Evolutionary conservation across 2,329 filamentous ascomycete genomes (phyloP), one percentile per base, ranked within the genome.

Genomic region (Colletotrichum somersetense): DNA sequence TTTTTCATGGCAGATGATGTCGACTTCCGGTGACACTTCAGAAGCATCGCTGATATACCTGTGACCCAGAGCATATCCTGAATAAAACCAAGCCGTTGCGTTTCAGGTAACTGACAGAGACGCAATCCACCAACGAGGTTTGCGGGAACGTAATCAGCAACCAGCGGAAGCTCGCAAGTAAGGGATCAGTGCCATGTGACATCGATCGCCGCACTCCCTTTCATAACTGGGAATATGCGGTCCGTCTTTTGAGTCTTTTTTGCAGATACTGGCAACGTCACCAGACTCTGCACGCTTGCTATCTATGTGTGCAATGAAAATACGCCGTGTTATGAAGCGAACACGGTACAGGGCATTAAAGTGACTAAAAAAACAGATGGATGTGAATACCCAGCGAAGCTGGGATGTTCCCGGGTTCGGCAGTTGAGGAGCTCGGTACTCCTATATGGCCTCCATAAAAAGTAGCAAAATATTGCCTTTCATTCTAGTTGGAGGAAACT

Each of bases 141-240:
- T 12, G 12, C n/a, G 12, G 14, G 48, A 23, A 48, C 5, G 11
- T 7, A 5, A 16, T 23, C 26, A 52, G 48, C 23, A 14, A 26
- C 23, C 48, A 12, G 5, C 12, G 23, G 12, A 14, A 11, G 12
- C 46, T 48, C 12, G 10, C 12, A 14, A 0, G 46, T 46, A 23
- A 7, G 4, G 3, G 12, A 46, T n/a, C 20, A 46, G 23, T 14
- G 10, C n/a, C 11, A 8, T 50, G 46, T 50, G 11, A 3, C 14
- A 26, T 26, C 5, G 48, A 52, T 52, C 5, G n/a, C 23, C 48
- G 12, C 23, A 52, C n/a, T 26, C 14, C 12, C 50, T 18, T 53
- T 11, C 14, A 30, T 6, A 7, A 16, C n/a, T 3, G 0, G 10
- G 1, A 23, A 5, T 23, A 5, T 7, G 10, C 2, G 46, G 3